Evolutionary conservation across 2,329 filamentous ascomycete genomes (phyloP).

Genomic region (Trichoderma breve): DNA sequence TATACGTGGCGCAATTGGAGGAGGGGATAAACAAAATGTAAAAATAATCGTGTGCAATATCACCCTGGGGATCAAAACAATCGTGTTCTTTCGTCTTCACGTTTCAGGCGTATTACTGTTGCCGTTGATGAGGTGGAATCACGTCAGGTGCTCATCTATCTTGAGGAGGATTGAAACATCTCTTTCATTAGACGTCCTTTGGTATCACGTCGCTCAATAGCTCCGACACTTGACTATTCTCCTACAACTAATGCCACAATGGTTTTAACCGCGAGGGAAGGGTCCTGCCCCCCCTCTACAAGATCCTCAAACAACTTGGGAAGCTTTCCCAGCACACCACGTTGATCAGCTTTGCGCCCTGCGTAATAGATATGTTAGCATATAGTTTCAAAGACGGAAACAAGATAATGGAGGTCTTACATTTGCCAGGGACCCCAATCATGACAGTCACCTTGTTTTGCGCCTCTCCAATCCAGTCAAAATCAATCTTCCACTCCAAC

Average conservation of each 20-base stretch:
- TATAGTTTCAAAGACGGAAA: neutral
- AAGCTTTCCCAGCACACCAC: constrained; percentile 55
- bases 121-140: neutral
- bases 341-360: constrained; percentile 61
- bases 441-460: constrained; percentile 56
- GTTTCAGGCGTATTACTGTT: neutral
- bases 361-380: constrained; percentile 19
- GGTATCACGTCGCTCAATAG: constrained; percentile 21
- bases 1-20: constrained; percentile 16
- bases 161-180: neutral
- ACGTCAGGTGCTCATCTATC: neutral
- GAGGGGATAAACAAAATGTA: neutral
- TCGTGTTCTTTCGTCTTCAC: neutral
- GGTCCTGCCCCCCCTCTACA: constrained; percentile 53
- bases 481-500: constrained; percentile 61
- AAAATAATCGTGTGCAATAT: constrained; percentile 14
- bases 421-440: constrained; percentile 58
- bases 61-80: neutral
- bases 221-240: constrained; percentile 30
- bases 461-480: constrained; percentile 73
- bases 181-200: neutral
- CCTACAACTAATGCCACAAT: constrained; percentile 59
- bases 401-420: constrained; percentile 47
- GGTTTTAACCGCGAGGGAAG: constrained; percentile 55
- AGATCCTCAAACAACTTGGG: constrained; percentile 60